phyloP scores from a whole-genome alignment of 345 rosid species.

The Gossypioides kirkii region DNA sequence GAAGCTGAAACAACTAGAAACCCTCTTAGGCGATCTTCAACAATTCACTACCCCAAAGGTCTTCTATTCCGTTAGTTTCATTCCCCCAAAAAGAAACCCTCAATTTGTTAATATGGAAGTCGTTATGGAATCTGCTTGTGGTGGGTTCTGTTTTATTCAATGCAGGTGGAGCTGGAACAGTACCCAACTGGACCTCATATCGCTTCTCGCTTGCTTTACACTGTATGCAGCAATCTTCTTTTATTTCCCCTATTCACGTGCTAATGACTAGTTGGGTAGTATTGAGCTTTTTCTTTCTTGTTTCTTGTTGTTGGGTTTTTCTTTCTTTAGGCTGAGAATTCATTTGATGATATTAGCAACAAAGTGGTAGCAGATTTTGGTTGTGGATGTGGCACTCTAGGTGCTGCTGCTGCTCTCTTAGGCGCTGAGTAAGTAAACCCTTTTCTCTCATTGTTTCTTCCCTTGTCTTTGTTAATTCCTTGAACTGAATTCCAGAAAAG shows the following conservation, averaged over 20 bases:
- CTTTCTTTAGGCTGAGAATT: constrained; percentile 68
- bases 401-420: constrained; percentile 81
- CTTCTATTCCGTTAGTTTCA: neutral
- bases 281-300: neutral
- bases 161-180: constrained; percentile 89
- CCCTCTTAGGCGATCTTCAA: constrained; percentile 60
- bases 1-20: constrained; percentile 91
- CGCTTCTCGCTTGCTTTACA: constrained; percentile 92
- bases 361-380: constrained; percentile 95
- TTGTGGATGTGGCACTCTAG: constrained; percentile 88
- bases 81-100: neutral
- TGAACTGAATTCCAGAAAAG: neutral
- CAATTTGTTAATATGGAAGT: neutral
- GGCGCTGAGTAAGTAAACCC: constrained; percentile 69
- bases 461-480: neutral
- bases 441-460: constrained; percentile 4
- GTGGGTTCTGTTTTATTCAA: neutral
- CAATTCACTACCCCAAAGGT: constrained; percentile 85
- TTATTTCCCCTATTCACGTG: neutral
- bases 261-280: neutral
- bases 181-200: constrained; percentile 96
- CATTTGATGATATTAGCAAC: constrained; percentile 66
- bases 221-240: constrained; percentile 30
- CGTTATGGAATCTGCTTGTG: neutral
- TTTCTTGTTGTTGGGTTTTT: neutral